A percentile compares a stretch with the other conserved stretches of the same genome.
Evolutionary conservation across 2,329 filamentous ascomycete species (phyloP).

Genomic region (Calcarisporium arbuscula): DNA sequence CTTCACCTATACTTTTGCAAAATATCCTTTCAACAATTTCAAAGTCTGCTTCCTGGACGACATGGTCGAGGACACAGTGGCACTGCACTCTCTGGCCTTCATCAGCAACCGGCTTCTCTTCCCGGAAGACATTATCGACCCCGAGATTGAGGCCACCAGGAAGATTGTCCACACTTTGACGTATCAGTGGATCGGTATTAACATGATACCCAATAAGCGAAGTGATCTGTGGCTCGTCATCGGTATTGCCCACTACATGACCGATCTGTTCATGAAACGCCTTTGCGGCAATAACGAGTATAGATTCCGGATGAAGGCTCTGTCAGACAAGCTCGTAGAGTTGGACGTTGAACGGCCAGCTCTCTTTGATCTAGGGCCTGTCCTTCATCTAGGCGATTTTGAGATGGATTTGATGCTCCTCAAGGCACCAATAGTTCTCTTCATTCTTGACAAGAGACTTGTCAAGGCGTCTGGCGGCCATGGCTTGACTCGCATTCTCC

Average conservation of each 20-base stretch:
- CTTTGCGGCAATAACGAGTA: conserved; percentile 95
- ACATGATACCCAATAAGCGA: conserved; percentile 76
- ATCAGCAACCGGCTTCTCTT: conserved; percentile 84
- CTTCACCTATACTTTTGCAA: conserved; percentile 80
- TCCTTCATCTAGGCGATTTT: conserved; percentile 74
- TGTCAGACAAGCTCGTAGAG: conserved; percentile 76
- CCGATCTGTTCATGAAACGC: conserved; percentile 83
- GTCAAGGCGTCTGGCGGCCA: conserved; percentile 77
- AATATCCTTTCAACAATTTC: conserved; percentile 87
- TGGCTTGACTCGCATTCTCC: conserved; percentile 79
- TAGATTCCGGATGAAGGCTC: conserved; percentile 78
- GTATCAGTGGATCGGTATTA: conserved; percentile 90
- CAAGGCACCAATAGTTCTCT: conserved; percentile 86
- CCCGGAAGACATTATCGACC: conserved; percentile 78
- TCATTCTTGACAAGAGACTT: conserved; percentile 86
- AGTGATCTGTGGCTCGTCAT: conserved; percentile 84
- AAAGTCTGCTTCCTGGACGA: conserved; percentile 95
- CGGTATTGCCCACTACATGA: conserved; percentile 90
- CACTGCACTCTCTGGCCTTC: conserved; percentile 77
- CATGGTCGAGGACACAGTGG: conserved; percentile 64
- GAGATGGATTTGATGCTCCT: conserved; percentile 85
- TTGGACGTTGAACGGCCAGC: conserved; percentile 77
- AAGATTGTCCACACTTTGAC: conserved; percentile 78
- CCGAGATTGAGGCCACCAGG: conserved; percentile 73
- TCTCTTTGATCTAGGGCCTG: conserved; percentile 70